Evolutionary conservation across 768 basidiomycete genomes (phyloP).

Genomic region (Candolleomyces aberdarensis): DNA sequence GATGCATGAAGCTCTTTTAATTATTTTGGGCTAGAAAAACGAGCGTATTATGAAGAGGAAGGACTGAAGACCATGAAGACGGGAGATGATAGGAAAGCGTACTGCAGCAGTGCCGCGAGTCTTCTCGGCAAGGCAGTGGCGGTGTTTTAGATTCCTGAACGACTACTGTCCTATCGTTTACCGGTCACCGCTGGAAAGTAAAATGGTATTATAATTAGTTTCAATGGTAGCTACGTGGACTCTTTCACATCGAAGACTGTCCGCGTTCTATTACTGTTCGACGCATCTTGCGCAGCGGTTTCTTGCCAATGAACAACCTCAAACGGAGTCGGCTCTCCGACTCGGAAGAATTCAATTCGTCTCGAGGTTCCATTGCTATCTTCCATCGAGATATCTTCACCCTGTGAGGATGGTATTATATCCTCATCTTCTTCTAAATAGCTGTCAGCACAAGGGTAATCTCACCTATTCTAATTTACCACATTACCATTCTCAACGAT

Average conservation of each 20-base stretch:
- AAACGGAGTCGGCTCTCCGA: background rate
- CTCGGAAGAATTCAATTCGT: background rate
- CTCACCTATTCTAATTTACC: background rate
- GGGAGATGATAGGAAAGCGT: too few species aligned
- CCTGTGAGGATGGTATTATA: constrained; percentile 6
- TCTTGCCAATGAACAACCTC: constrained; percentile 3
- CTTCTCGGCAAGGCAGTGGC: too few species aligned
- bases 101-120: too few species aligned
- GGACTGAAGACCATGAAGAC: background rate
- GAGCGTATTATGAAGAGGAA: background rate
- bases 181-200: too few species aligned
- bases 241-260: background rate
- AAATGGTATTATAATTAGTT: too few species aligned
- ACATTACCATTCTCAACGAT: constrained; percentile 40
- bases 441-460: background rate
- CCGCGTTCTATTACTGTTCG: background rate
- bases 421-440: constrained; percentile 3
- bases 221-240: too few species aligned
- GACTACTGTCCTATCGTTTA: too few species aligned
- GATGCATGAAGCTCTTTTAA: constrained; percentile 56
- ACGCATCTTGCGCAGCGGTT: background rate
- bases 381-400: constrained; percentile 1
- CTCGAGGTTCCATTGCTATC: background rate
- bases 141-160: too few species aligned
- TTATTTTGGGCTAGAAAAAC: too few species aligned